Percentiles rank a stretch among this genome's conserved stretches.
phyloP scores from a whole-genome alignment of 129 eudicot genomes.

The Heracleum sosnowskyi region DNA sequence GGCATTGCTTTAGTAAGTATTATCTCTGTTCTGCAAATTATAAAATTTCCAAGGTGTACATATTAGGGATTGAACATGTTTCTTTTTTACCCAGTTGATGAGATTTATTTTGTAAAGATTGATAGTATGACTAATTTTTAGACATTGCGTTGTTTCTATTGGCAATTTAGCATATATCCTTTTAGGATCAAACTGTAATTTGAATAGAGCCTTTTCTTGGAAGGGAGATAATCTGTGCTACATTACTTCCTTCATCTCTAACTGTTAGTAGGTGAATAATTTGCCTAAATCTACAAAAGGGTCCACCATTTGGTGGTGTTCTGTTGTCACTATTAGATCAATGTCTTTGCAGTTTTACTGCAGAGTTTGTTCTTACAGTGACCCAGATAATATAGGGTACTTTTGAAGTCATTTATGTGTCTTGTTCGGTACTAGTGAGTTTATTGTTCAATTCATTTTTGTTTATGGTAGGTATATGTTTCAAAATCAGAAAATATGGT shows the following conservation, averaged over 20 bases:
- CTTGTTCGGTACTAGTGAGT: not conserved
- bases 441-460: not conserved
- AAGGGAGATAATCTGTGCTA: not conserved
- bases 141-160: not conserved
- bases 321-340: not conserved
- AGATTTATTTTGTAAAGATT: not conserved
- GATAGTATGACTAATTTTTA: not conserved
- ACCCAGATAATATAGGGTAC: not conserved
- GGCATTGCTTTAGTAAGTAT: not conserved
- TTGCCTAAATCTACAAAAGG: not conserved
- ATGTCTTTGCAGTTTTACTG: not conserved
- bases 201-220: not conserved
- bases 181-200: not conserved
- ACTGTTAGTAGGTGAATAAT: not conserved
- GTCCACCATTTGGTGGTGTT: conserved; percentile 5
- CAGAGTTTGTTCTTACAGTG: not conserved
- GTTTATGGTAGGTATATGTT: not conserved
- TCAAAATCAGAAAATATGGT: not conserved
- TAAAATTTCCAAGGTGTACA: not conserved
- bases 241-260: not conserved
- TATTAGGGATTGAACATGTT: not conserved
- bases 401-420: not conserved
- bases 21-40: not conserved
- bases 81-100: not conserved
- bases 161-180: not conserved